Conservation (phyloP, 129 eudicot genomes). For the Mikania micrantha region DNA sequence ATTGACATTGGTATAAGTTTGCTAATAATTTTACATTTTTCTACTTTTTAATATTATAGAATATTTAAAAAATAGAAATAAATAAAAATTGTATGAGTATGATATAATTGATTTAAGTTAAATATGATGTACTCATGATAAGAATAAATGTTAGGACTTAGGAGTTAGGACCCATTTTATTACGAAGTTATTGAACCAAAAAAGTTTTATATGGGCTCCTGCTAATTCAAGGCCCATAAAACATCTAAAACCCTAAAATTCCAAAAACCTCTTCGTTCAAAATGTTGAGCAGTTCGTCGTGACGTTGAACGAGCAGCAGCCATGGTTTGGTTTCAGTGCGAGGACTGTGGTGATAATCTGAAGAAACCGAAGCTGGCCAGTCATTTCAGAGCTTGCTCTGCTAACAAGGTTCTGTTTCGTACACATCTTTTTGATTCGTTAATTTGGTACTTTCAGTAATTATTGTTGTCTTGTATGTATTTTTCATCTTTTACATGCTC, state of each 20-base stretch:
- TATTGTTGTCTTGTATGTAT: not conserved
- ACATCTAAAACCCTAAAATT: conserved; percentile 11
- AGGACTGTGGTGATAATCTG: conserved; percentile 83
- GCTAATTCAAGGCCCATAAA: not conserved
- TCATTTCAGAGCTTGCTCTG: conserved; percentile 84
- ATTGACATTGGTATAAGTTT: no score
- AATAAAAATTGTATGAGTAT: no score
- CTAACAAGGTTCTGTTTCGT: conserved; percentile 44
- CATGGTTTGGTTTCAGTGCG: conserved; percentile 99
- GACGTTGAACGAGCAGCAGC: conserved; percentile 9
- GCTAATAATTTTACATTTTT: no score
- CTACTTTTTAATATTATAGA: no score
- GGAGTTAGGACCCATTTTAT: no score
- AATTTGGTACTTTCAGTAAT: not conserved
- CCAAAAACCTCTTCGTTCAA: not conserved
- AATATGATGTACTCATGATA: no score
- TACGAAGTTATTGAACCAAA: no score
- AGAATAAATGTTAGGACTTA: not conserved
- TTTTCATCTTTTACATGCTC: no score
- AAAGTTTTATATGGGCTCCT: not conserved
- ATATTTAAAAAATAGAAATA: no score
- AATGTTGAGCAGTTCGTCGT: not conserved
- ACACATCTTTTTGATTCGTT: not conserved
- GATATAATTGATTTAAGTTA: no score
- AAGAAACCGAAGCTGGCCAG: conserved; percentile 81